Base-by-base conservation (phyloP, 495 filamentous ascomycete genomes). In the Neurospora sp. region DNA sequence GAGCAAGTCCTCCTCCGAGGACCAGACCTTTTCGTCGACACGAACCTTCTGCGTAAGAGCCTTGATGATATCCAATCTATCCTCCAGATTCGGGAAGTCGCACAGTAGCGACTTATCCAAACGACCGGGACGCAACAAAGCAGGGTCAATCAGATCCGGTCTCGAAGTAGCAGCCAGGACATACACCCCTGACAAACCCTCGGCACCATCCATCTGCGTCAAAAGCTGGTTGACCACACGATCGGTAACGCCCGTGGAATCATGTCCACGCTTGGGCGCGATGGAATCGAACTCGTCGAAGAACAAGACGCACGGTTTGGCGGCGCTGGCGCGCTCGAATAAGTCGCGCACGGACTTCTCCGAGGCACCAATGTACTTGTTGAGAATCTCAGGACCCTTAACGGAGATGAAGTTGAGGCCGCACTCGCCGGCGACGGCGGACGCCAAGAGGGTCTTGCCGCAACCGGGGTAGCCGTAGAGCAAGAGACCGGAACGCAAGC, bases 241-340 rank as follows among this genome's bases (percentile, higher is more conserved):
- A 80, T 98, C 96, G 0, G 96, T 98, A 38, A 99, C 96, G 69
- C 96, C 96, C 0, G 96, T 98, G 9, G 91, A 94, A 76, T 98
- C 96, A 78, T 98, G 96, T 0, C 96, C 96, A 81, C 96, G 89
- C 84, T 98, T 98, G 8, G 96, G 96, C 3, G 96, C 96, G 71
- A 99, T 97, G 73, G 91, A 93, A 81, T 99, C 96, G 77, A 98
- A 98, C 79, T 99, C 96, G 79, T 99, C 96, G 76, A 99, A 98
- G 85, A 99, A 99, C 2, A 99, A 84, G 9, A 99, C 90, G 74
- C 94, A 97, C 0, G 96, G 96, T 44, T 91, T 88, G 2, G 96
- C 96, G 12, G 95, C 94, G 73, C 91, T 88, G 0, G 96, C 96
- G 73, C 96, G 88, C 78, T 96, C 95, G 74, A 99, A 99, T 2